Percentiles rank a stretch among this genome's conserved stretches.
phyloP scores from a whole-genome alignment of 1,284 basidiomycete species.

The Athelia psychrophila region DNA sequence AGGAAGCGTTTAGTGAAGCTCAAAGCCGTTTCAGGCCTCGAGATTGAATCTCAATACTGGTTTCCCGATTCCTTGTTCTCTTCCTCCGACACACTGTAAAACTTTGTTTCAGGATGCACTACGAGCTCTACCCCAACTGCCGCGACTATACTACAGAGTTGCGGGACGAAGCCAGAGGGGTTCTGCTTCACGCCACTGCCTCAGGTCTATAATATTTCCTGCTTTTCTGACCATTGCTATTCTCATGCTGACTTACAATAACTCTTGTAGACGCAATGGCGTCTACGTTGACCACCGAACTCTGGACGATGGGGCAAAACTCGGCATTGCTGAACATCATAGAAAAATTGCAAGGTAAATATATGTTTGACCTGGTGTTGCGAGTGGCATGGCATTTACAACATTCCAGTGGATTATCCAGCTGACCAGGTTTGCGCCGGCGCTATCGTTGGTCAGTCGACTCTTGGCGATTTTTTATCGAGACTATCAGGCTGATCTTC shows the following conservation, averaged over 20 bases:
- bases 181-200: not conserved
- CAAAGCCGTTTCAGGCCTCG: not conserved
- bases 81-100: not conserved
- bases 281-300: not conserved
- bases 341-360: not conserved
- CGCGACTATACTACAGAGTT: not conserved
- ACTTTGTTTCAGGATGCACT: not conserved
- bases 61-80: too few species aligned
- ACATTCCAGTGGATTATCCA: not conserved
- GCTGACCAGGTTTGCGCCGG: not conserved
- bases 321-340: not conserved
- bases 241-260: not conserved
- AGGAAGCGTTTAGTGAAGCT: not conserved
- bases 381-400: not conserved
- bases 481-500: too few species aligned
- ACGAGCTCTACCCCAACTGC: not conserved
- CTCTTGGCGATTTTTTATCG: not conserved
- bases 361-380: not conserved
- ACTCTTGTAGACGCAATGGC: not conserved
- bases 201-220: not conserved
- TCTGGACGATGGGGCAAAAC: not conserved
- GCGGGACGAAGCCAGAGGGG: not conserved
- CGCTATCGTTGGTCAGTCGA: not conserved
- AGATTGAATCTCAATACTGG: conserved; percentile 1
- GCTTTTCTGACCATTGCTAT: not conserved